Evolutionary conservation across 2,329 filamentous ascomycete species (phyloP).

Genomic region (Furcasterigmium sp.): DNA sequence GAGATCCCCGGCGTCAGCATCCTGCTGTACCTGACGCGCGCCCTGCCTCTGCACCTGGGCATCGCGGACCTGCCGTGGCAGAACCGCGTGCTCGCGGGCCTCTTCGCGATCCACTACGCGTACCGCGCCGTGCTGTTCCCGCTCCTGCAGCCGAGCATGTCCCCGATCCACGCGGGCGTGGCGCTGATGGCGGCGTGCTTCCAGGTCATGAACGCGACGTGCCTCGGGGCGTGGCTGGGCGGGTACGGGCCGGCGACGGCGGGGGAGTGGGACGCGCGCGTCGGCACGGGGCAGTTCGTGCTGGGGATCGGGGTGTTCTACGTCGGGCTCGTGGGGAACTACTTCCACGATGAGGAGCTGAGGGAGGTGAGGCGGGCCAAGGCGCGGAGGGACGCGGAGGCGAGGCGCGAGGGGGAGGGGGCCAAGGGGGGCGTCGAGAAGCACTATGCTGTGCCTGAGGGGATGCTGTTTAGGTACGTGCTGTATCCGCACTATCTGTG

Average conservation of each 20-base stretch:
- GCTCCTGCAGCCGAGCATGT: conserved; percentile 83
- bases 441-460: conserved; percentile 81
- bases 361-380: conserved; percentile 78
- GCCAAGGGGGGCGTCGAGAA: conserved; percentile 54
- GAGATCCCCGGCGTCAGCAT: conserved; percentile 74
- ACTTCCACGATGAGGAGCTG: conserved; percentile 84
- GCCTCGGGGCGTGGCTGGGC: conserved; percentile 73
- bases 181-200: conserved; percentile 62
- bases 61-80: conserved; percentile 63
- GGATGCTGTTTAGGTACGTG: conserved; percentile 75
- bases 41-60: conserved; percentile 54
- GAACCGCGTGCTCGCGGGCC: conserved; percentile 68
- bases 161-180: conserved; percentile 72
- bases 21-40: conserved; percentile 72
- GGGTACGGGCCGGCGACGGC: conserved; percentile 69
- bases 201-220: conserved; percentile 75
- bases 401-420: conserved; percentile 34
- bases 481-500: conserved; percentile 92
- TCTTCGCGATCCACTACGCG: conserved; percentile 77
- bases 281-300: conserved; percentile 40
- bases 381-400: conserved; percentile 48
- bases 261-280: conserved; percentile 39
- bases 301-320: conserved; percentile 72
- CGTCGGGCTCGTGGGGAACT: conserved; percentile 72
- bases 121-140: conserved; percentile 86